Conservation (phyloP, 2,329 filamentous ascomycete species). For the Cyclaneusma minus region DNA sequence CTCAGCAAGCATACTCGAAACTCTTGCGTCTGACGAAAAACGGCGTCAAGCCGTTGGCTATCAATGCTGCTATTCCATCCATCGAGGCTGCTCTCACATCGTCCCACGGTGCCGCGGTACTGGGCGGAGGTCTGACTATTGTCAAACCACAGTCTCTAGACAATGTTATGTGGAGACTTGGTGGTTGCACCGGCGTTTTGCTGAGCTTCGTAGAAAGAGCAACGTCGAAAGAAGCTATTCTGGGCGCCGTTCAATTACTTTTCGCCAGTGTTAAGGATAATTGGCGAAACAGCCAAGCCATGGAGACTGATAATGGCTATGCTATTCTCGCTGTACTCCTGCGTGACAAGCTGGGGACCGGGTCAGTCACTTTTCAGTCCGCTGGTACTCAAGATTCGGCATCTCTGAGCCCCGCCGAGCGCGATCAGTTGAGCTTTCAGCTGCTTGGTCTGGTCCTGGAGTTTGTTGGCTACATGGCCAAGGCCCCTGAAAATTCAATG, state of each 20-base stretch:
- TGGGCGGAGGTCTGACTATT: slow-evolving; percentile 73
- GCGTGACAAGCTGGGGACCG: slow-evolving; percentile 59
- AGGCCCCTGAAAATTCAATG: slow-evolving; percentile 71
- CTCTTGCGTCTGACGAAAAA: slow-evolving; percentile 55
- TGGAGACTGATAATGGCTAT: slow-evolving; percentile 93
- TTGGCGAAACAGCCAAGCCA: slow-evolving; percentile 96
- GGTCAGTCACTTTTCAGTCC: too few relatives aligned
- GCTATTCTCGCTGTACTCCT: slow-evolving; percentile 73
- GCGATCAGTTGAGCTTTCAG: slow-evolving; percentile 39
- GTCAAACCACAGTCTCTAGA: slow-evolving; percentile 73
- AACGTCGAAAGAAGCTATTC: slow-evolving; percentile 49
- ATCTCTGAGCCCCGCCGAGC: slow-evolving; percentile 32
- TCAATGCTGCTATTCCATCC: slow-evolving; percentile 77
- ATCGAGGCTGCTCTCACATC: slow-evolving; percentile 80
- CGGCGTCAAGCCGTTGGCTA: slow-evolving; percentile 62
- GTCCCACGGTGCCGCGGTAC: slow-evolving; percentile 62
- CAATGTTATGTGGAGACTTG: slow-evolving; percentile 81
- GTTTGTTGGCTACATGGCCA: slow-evolving; percentile 78
- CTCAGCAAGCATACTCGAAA: slow-evolving; percentile 51
- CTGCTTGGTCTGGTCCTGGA: slow-evolving; percentile 63
- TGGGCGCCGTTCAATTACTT: slow-evolving; percentile 67
- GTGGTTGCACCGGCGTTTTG: slow-evolving; percentile 77
- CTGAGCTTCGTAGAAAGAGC: slow-evolving; percentile 74
- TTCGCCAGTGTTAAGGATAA: slow-evolving; percentile 77
- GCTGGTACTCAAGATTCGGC: slow-evolving; percentile 21